Base-by-base conservation (phyloP, 2,329 filamentous ascomycete genomes). In the Sphaerulina musiva region DNA sequence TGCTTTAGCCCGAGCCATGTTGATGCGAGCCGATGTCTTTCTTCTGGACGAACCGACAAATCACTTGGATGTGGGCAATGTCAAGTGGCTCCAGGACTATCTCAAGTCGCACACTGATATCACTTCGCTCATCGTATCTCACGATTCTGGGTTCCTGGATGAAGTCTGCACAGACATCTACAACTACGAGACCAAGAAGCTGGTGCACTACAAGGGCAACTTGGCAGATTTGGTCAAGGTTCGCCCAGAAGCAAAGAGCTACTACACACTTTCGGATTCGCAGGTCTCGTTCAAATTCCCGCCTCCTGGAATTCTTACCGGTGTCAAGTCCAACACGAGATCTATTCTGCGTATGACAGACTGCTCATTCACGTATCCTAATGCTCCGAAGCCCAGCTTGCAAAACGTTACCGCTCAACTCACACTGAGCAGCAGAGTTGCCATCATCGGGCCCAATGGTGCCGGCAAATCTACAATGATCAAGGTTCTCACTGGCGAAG, bases 161-260 rank as follows among this genome's bases (percentile, higher is more conserved):
- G 90, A 92, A 61, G 91, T 98, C 62, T 97, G 92, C 68, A 98
- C 93, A 6, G 93, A 98, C 70, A 96, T 98, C 68, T 96, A 96
- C 76, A 93, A 98, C 76, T 98, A 98, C 74, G 93, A 98, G 73
- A 83, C 85, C 73, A 98, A 98, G 83, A 98, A 97, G 78, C 81
- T 98, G 31, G 84, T 84, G 20, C 85, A 83, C 73, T 92, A 89
- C 80, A 86, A 85, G 76, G 88, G 88, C 60, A 92, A 93, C 73
- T 77, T 93, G 54, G 82, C 83, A 17, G 84, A 79, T 45, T 96
- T 98, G 68, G 93, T 98, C 70, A 81, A 87, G 73, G 77, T 89
- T 63, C 89, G 89, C 69, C 93, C 93, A 10, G 93, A 97, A 75
- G 93, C 87, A 58, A 96, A 95, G 81, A 91, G 87, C 70, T 98